Evolutionary conservation across 1,284 basidiomycete species (phyloP).

Genomic region (Wolfiporia cocos): DNA sequence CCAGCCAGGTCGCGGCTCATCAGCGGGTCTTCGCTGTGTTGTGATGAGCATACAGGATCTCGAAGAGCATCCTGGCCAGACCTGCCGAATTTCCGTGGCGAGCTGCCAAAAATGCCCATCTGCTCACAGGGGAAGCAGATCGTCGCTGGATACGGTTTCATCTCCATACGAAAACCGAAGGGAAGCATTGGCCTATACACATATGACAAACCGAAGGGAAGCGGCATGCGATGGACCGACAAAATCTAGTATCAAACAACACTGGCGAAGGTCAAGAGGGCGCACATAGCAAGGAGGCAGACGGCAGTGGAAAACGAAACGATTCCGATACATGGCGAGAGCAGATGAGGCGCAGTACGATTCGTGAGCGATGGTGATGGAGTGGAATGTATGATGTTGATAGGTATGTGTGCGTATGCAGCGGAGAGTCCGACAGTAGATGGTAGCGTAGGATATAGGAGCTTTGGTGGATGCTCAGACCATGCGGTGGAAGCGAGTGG

Average conservation of each 20-base stretch:
- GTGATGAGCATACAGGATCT: no score
- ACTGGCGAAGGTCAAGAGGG: conserved; percentile 3
- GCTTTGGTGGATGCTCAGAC: background rate
- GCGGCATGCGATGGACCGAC: conserved; percentile 8
- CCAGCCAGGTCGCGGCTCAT: no score
- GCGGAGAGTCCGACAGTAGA: conserved; percentile 6
- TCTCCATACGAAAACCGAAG: background rate
- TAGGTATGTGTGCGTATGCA: background rate
- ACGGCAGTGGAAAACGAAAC: conserved; percentile 1
- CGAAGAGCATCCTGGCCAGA: no score
- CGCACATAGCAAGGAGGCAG: conserved; percentile 6
- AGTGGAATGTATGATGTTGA: conserved; percentile 1
- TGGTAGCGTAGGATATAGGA: conserved; percentile 10
- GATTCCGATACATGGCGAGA: conserved; percentile 7
- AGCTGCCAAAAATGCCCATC: no score
- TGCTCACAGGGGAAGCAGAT: no score
- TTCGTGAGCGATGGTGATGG: conserved; percentile 1
- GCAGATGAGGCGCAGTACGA: conserved; percentile 1
- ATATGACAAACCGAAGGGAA: conserved; percentile 6
- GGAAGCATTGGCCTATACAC: conserved; percentile 3
- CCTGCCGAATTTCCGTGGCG: no score
- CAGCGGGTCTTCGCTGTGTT: no score
- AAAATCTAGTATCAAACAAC: conserved; percentile 8
- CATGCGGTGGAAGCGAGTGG: no score
- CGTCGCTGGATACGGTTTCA: no score